Conservation (phyloP, 352 stramenopile genomes). For the Pythium rhizo-oryzae region DNA sequence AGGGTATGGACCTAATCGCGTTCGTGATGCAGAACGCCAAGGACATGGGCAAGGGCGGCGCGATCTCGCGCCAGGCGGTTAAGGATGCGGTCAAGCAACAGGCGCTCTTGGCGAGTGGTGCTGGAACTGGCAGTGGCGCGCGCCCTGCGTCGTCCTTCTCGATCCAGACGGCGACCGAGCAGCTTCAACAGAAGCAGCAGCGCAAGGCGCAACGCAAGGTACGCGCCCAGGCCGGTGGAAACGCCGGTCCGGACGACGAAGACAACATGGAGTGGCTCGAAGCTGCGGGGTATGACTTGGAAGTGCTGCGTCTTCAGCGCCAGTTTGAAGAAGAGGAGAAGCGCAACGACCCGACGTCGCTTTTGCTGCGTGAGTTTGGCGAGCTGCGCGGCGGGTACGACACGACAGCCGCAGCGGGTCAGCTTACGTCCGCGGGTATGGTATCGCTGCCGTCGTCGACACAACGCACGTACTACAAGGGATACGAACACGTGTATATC, state of each 20-base stretch:
- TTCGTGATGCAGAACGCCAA: conserved; percentile 63
- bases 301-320: conserved; percentile 72
- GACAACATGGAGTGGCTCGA: conserved; percentile 73
- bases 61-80: conserved; percentile 43
- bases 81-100: conserved; percentile 50
- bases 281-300: conserved; percentile 73
- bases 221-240: conserved; percentile 20
- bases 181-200: conserved; percentile 45
- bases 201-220: conserved; percentile 50
- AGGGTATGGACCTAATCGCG: conserved; percentile 85
- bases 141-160: conserved; percentile 51
- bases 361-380: conserved; percentile 80
- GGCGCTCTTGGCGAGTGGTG: conserved; percentile 28
- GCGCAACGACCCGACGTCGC: conserved; percentile 60
- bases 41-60: conserved; percentile 27
- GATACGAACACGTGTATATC: conserved; percentile 86
- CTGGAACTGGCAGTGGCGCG: background rate
- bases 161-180: conserved; percentile 67
- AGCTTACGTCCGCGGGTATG: conserved; percentile 58
- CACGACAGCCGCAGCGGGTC: conserved; percentile 58
- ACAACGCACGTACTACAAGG: conserved; percentile 78
- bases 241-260: conserved; percentile 23
- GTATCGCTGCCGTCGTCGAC: conserved; percentile 60
- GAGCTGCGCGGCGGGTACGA: conserved; percentile 72
- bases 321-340: conserved; percentile 73